phyloP scores from a whole-genome alignment of 768 basidiomycete genomes.

The Leccinum incarnatum region DNA sequence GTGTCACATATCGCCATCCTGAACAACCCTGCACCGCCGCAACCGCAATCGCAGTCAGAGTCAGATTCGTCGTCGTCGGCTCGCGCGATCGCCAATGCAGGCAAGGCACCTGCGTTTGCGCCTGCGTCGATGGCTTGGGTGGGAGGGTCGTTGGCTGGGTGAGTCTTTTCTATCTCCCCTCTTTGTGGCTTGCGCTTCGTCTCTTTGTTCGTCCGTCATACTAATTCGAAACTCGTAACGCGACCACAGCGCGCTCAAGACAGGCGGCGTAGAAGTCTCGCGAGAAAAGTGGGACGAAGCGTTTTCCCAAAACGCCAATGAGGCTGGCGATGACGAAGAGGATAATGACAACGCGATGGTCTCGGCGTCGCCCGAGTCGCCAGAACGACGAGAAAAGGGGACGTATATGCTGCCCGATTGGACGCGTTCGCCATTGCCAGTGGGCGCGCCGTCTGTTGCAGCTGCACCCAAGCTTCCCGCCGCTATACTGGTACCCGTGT shows the following conservation, averaged over 20 bases:
- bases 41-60: neutral
- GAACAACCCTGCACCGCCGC: slow-evolving; percentile 73
- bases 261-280: slow-evolving; percentile 76
- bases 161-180: slow-evolving; percentile 27
- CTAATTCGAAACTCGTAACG: neutral
- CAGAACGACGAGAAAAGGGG: slow-evolving; percentile 35
- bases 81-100: slow-evolving; percentile 60
- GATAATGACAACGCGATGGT: slow-evolving; percentile 34
- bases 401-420: slow-evolving; percentile 74
- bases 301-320: slow-evolving; percentile 37
- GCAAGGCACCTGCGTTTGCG: slow-evolving; percentile 84
- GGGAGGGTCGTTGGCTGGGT: slow-evolving; percentile 92
- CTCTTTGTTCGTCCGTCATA: neutral
- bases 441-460: slow-evolving; percentile 61
- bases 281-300: slow-evolving; percentile 87
- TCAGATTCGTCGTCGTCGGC: slow-evolving; percentile 36
- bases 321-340: neutral
- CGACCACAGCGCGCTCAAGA: slow-evolving; percentile 69
- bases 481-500: neutral
- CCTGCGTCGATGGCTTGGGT: slow-evolving; percentile 87
- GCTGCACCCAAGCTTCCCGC: slow-evolving; percentile 8
- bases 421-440: slow-evolving; percentile 63
- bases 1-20: slow-evolving; percentile 74
- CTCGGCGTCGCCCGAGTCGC: slow-evolving; percentile 6
- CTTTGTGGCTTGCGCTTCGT: neutral